These are phyloP conservation scores for Aspergillus ellipticus DNA, from an alignment of 495 filamentous ascomycete genomes.

Conservation along the genomic window DNA sequence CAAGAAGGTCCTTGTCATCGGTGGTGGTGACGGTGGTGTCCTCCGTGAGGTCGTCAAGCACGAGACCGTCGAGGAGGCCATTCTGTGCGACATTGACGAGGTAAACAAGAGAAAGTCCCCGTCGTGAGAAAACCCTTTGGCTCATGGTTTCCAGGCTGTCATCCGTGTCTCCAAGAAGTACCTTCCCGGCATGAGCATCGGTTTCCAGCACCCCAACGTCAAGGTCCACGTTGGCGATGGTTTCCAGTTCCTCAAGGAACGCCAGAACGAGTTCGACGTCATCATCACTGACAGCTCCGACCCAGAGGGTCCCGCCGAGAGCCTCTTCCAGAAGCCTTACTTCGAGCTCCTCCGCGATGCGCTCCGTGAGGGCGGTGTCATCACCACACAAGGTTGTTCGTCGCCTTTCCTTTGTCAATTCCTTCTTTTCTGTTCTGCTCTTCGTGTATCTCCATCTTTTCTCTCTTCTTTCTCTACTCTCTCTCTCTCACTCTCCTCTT, in stretches of 20 bases:
- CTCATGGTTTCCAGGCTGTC: slow-evolving; percentile 63
- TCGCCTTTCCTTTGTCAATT: slow-evolving; percentile 57
- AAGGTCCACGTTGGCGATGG: slow-evolving; percentile 91
- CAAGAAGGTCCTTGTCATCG: slow-evolving; percentile 97
- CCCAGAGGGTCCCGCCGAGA: slow-evolving; percentile 93
- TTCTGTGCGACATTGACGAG: slow-evolving; percentile 98
- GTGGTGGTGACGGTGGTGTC: slow-evolving; percentile 94
- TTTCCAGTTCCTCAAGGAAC: slow-evolving; percentile 92
- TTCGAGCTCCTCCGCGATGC: slow-evolving; percentile 88
- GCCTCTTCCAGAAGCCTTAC: slow-evolving; percentile 97
- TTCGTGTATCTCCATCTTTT: slow-evolving; percentile 1
- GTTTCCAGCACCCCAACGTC: slow-evolving; percentile 89
- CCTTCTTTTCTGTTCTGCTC: slow-evolving; percentile 1
- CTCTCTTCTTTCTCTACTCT: slow-evolving; percentile 7
- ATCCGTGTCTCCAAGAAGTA: slow-evolving; percentile 98
- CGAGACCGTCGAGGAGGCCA: slow-evolving; percentile 85
- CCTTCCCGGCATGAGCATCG: slow-evolving; percentile 89
- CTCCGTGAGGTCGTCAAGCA: slow-evolving; percentile 98
- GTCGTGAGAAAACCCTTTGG: not conserved
- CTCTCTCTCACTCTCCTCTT: slow-evolving; percentile 6
- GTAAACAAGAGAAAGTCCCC: slow-evolving; percentile 34
- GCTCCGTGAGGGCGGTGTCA: slow-evolving; percentile 91
- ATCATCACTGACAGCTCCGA: slow-evolving; percentile 99
- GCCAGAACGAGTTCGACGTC: slow-evolving; percentile 94
- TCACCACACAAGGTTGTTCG: slow-evolving; percentile 99